A percentile compares a stretch with the other conserved stretches of the same genome.
Conservation (phyloP, 345 rosid species). For the Salix suchowensis region DNA sequence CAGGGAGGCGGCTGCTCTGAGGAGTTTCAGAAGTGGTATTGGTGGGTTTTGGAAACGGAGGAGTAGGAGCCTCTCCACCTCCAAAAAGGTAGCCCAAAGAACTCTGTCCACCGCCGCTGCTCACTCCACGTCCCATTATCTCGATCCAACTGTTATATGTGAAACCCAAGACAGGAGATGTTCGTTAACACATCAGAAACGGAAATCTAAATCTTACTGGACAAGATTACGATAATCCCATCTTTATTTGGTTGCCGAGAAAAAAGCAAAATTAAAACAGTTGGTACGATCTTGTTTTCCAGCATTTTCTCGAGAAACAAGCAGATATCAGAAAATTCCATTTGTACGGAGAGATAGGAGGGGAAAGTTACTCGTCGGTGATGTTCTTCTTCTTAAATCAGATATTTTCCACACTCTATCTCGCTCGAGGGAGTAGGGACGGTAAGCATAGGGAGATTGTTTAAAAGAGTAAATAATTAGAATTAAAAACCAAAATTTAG, state of each 20-base stretch:
- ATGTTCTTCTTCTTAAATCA: too few species aligned
- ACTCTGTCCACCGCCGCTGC: constrained; percentile 87
- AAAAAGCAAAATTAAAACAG: not conserved
- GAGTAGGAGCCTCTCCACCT: constrained; percentile 57
- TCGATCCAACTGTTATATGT: not conserved
- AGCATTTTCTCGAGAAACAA: constrained; percentile 2
- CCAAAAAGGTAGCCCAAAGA: constrained; percentile 50
- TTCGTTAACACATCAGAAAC: not conserved
- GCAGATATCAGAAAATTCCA: not conserved
- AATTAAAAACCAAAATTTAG: too few species aligned
- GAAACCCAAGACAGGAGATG: too few species aligned
- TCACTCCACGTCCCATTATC: constrained; percentile 77
- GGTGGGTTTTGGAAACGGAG: not conserved
- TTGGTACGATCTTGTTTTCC: not conserved
- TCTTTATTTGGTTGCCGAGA: not conserved
- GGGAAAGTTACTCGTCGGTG: too few species aligned
- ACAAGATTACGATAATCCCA: not conserved
- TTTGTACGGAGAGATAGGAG: too few species aligned
- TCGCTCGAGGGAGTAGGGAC: too few species aligned
- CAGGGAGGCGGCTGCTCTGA: constrained; percentile 22
- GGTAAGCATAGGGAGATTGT: too few species aligned
- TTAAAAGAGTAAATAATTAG: too few species aligned
- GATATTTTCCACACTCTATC: too few species aligned
- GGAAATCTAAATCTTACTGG: not conserved
- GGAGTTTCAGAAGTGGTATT: constrained; percentile 24